phyloP scores from a whole-genome alignment of 1,284 basidiomycete genomes.

The Puccinia coronata region DNA sequence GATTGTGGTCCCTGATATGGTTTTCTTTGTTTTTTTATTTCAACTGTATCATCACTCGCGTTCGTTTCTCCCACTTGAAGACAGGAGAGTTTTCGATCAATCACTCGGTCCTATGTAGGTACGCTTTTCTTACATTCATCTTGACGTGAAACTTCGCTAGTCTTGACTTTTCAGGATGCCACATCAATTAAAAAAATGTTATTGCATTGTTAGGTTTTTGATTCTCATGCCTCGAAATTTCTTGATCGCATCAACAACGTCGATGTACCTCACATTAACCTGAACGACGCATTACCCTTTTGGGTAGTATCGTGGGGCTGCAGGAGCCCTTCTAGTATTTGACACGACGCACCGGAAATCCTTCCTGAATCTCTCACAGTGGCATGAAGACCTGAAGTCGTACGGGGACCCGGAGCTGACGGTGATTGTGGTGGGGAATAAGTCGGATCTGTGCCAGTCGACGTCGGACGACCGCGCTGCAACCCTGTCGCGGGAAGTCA shows the following conservation, averaged over 20 bases:
- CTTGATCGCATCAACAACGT: background rate
- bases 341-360: constrained; percentile 44
- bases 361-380: constrained; percentile 31
- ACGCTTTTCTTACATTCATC: background rate
- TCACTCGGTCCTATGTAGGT: constrained; percentile 48
- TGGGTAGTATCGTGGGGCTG: constrained; percentile 47
- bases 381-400: constrained; percentile 44
- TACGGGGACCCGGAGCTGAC: constrained; percentile 34
- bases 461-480: background rate
- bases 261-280: background rate
- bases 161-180: background rate
- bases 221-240: background rate
- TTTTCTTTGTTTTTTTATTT: background rate
- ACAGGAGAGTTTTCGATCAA: constrained; percentile 49
- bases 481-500: constrained; percentile 5
- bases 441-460: constrained; percentile 30
- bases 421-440: constrained; percentile 42
- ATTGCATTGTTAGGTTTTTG: background rate
- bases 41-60: background rate
- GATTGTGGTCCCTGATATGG: background rate
- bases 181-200: background rate
- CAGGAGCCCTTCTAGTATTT: constrained; percentile 46
- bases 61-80: constrained; percentile 9
- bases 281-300: background rate
- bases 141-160: background rate